Evolutionary conservation across 2,329 filamentous ascomycete genomes (phyloP).

Genomic region (Penicillium sp.): DNA sequence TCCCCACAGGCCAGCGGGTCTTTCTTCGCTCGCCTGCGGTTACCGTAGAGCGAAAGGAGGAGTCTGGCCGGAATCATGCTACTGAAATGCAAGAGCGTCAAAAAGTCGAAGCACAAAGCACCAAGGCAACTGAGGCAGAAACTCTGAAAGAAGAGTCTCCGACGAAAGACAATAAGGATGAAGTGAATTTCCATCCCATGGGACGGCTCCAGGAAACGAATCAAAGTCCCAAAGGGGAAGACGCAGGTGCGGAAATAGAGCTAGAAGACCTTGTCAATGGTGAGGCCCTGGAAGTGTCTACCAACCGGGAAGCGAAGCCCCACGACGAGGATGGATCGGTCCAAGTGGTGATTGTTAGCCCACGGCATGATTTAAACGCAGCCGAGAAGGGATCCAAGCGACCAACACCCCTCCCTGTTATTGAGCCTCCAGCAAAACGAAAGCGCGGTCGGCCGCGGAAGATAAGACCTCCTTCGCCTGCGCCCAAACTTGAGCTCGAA

Average conservation of each 20-base stretch:
- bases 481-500: background rate
- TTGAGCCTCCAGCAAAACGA: constrained; percentile 25
- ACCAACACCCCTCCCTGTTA: constrained; percentile 13
- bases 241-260: background rate
- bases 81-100: background rate
- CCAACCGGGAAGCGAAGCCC: background rate
- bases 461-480: background rate
- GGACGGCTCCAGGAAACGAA: background rate
- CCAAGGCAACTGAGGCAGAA: background rate
- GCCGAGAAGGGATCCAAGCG: constrained; percentile 17
- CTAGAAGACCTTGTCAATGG: background rate
- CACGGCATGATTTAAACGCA: background rate
- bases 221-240: background rate
- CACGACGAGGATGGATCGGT: background rate
- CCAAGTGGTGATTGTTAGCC: constrained; percentile 24
- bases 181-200: background rate
- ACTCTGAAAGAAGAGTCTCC: background rate
- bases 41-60: background rate
- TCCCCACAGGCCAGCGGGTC: constrained; percentile 45
- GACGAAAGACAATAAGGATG: background rate
- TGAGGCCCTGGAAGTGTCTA: background rate
- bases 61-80: background rate
- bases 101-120: background rate
- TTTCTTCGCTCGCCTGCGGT: constrained; percentile 28
- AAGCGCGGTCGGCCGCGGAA: constrained; percentile 18